Evolutionary conservation across 441 rosid species (phyloP), one percentile per base, ranked within the genome.

Genomic region (Sinapis alba): DNA sequence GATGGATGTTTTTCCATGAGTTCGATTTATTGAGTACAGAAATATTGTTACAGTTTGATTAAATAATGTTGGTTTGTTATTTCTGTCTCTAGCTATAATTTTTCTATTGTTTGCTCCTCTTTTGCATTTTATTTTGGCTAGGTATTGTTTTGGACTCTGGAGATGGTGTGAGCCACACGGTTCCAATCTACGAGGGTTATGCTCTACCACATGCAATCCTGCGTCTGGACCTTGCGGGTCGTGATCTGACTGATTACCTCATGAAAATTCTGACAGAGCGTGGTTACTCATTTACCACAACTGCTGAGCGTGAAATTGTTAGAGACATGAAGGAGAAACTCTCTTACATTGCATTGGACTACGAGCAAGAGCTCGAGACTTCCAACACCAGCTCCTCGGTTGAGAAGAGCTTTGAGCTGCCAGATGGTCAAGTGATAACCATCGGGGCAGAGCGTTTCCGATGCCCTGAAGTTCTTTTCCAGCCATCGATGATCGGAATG

Each of bases 91-190:
- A 4, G 58, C 58, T 53, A 19, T 53, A 53, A 53, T 53, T 50
- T 19, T 50, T 45, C 53, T 50, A 50, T 50, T 50, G 56, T 16
- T 19, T 50, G 23, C 23, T 53, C 58, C 21, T 53, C 21, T 28
- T 13, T 36, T 32, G 2, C 2, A 19, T 38, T 18, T 27, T 28
- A n/a, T 72, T 51, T 68, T 61, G 27, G 79, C 56, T 74, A 90
- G 95, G 93, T 79, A 88, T 90, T 74, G 93, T 88, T 65, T 81
- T 90, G 78, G 92, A 90, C 72, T 90, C 92, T 73, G 95, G 95
- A 74, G 95, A 90, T 83, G 95, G 95, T 75, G 95, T 88, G 71
- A 90, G 95, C 72, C 95, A 90, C 83, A 88, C 95, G 11, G 95
- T 89, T 50, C 95, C 95, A 51, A 89, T 89, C 65, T 89, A 88